These are phyloP conservation scores for Candida silvatica DNA, from an alignment of 805 yeast genomes.

Conservation along the genomic window DNA sequence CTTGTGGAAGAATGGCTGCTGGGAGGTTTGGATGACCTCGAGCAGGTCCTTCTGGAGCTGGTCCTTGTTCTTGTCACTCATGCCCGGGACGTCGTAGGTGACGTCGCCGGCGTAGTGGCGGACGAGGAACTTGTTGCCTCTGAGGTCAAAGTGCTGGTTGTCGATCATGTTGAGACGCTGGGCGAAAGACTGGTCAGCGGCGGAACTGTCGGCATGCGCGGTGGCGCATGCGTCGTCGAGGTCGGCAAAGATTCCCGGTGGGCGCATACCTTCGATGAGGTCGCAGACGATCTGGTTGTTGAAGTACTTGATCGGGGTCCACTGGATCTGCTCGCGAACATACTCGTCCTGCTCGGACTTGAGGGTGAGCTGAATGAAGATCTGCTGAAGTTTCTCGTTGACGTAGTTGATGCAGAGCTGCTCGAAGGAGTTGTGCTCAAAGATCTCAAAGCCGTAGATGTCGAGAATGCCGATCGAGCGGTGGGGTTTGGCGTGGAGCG, in stretches of 20 bases:
- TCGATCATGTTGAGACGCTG: constrained; percentile 84
- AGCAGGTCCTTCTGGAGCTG: constrained; percentile 82
- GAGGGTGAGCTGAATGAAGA: constrained; percentile 88
- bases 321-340: constrained; percentile 86
- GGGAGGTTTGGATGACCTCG: constrained; percentile 67
- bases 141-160: constrained; percentile 82
- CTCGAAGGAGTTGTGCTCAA: constrained; percentile 90
- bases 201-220: constrained; percentile 94
- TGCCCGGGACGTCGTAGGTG: constrained; percentile 75
- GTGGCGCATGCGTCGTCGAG: constrained; percentile 96
- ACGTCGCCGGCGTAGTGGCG: constrained; percentile 99
- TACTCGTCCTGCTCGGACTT: constrained; percentile 98
- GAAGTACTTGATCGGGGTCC: constrained; percentile 97
- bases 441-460: constrained; percentile 94
- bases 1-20: constrained; percentile 49
- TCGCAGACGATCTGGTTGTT: constrained; percentile 96
- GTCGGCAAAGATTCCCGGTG: constrained; percentile 95
- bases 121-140: constrained; percentile 79
- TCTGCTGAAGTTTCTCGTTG: constrained; percentile 92
- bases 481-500: constrained; percentile 27
- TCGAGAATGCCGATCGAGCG: constrained; percentile 90
- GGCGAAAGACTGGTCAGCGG: constrained; percentile 94
- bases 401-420: constrained; percentile 94
- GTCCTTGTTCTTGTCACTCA: constrained; percentile 97
- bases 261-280: constrained; percentile 84